Conservation (phyloP, 371 early-diverging fungal species). For the Apophysomyces variabilis region DNA sequence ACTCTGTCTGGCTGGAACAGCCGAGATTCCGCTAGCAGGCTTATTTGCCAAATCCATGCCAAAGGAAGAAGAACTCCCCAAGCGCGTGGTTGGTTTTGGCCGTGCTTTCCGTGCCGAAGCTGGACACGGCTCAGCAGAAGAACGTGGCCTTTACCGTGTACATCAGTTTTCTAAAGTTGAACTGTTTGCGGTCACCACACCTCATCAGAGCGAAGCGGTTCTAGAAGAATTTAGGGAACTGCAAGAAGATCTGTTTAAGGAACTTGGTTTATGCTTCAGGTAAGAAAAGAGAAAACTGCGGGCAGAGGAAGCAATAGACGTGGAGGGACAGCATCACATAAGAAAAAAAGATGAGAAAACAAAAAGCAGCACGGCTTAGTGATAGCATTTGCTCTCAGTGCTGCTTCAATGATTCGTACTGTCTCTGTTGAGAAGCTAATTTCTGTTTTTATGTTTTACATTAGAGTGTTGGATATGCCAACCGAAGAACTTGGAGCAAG, state of each 20-base stretch:
- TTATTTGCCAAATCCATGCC: constrained; percentile 71
- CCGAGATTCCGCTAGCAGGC: constrained; percentile 92
- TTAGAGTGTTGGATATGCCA: constrained; percentile 89
- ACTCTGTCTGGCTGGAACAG: constrained; percentile 86
- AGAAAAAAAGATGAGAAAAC: no score
- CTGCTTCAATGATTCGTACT: no score
- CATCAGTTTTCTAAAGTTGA: constrained; percentile 97
- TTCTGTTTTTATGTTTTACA: not conserved
- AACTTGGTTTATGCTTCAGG: constrained; percentile 83
- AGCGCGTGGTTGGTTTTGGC: constrained; percentile 79
- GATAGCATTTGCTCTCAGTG: no score
- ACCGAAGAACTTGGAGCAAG: constrained; percentile 92
- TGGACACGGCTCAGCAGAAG: constrained; percentile 83
- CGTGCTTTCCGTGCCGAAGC: constrained; percentile 92
- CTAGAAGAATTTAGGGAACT: constrained; percentile 74
- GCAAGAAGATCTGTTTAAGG: constrained; percentile 79
- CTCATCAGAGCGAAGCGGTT: constrained; percentile 69
- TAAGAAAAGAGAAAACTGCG: constrained; percentile 19
- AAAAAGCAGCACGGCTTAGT: no score
- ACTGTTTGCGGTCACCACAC: constrained; percentile 78
- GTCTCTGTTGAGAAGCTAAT: not conserved
- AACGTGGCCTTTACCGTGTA: constrained; percentile 89
- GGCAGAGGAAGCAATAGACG: no score
- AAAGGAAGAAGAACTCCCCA: constrained; percentile 63
- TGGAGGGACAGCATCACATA: no score